phyloP scores from a whole-genome alignment of 1,284 basidiomycete genomes.

The Ceratobasidium sp. region DNA sequence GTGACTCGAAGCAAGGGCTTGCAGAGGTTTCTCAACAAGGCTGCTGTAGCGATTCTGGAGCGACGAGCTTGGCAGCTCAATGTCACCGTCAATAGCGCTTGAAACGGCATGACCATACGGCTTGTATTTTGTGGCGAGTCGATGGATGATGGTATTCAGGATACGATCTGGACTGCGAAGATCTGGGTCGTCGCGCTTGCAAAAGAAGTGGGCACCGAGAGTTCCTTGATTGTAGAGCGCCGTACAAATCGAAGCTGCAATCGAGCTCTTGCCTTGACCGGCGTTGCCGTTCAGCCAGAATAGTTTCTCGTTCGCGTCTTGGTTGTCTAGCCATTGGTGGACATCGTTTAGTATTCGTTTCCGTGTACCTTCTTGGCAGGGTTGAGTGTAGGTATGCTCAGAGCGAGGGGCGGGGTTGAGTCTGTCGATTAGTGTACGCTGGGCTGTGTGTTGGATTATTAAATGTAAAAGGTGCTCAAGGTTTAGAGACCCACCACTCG shows the following conservation, averaged over 20 bases:
- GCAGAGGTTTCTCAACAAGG: slow-evolving; percentile 5
- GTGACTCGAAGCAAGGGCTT: neutral
- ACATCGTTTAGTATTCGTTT: slow-evolving; percentile 6
- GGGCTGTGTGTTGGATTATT: neutral
- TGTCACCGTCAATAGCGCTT: neutral
- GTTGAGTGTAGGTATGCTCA: neutral
- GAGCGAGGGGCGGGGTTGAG: slow-evolving; percentile 7
- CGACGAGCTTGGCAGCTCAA: slow-evolving; percentile 10
- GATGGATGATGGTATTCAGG: slow-evolving; percentile 5
- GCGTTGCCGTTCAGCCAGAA: slow-evolving; percentile 14
- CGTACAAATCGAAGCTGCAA: slow-evolving; percentile 8
- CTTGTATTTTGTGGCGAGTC: neutral
- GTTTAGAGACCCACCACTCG: neutral
- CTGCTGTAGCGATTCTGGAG: slow-evolving; percentile 18
- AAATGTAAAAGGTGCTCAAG: too few species aligned
- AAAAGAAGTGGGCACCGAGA: slow-evolving; percentile 16
- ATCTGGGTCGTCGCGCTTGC: slow-evolving; percentile 31
- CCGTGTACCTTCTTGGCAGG: slow-evolving; percentile 2
- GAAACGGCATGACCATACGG: slow-evolving; percentile 16
- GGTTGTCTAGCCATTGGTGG: neutral
- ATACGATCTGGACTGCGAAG: neutral
- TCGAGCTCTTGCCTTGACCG: slow-evolving; percentile 24
- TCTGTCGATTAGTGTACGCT: slow-evolving; percentile 6
- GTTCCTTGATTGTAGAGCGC: neutral
- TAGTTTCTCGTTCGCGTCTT: neutral